Evolutionary conservation across 495 filamentous ascomycete genomes (phyloP), one percentile per base, ranked within the genome.

Genomic region (Cercophora sp.): DNA sequence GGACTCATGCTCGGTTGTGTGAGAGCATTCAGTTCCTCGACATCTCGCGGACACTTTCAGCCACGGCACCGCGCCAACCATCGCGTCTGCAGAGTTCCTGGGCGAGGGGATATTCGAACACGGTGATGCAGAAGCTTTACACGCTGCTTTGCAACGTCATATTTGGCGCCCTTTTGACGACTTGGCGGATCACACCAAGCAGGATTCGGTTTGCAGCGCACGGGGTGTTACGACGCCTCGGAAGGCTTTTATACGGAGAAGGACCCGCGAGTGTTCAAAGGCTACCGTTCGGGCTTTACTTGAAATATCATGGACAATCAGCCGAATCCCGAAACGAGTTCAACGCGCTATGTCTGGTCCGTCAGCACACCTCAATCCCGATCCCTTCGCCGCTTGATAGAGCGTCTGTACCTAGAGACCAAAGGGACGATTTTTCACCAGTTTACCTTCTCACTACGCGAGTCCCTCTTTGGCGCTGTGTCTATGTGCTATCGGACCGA

Each of bases 281-380:
- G 53, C 34, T 66, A 36, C 68, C 62, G 4, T 69, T 69, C 41
- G 68, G 68, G 16, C 57, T 69, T 8, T 71, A 68, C 47, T 45
- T 68, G 10, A 69, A 69, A 32, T 52, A 51, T 35, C 19, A 49
- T 13, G 18, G 23, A 24, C 47, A 60, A 9, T 10, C 47, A n/a
- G 62, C 51, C 48, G 8, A 22, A 20, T 20, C 25, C 16, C 53
- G 48, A 32, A 66, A 68, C 46, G 58, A 68, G 52, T 63, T 62
- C 51, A 62, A 64, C 46, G 65, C 68, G 10, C 49, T 70, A 18
- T 25, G 41, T 10, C 36, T 60, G 19, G 55, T 69, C 37, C 60
- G 47, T 19, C 51, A 37, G 16, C 35, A 67, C 26, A 69, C 61
- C 35, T 51, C 58, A 1, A 55, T 69, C 26, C 64, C 63, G 10